Percentiles rank a stretch among this genome's conserved stretches.
Evolutionary conservation across 352 stramenopile genomes (phyloP).

Genomic region (Phytophthora pinifolia): DNA sequence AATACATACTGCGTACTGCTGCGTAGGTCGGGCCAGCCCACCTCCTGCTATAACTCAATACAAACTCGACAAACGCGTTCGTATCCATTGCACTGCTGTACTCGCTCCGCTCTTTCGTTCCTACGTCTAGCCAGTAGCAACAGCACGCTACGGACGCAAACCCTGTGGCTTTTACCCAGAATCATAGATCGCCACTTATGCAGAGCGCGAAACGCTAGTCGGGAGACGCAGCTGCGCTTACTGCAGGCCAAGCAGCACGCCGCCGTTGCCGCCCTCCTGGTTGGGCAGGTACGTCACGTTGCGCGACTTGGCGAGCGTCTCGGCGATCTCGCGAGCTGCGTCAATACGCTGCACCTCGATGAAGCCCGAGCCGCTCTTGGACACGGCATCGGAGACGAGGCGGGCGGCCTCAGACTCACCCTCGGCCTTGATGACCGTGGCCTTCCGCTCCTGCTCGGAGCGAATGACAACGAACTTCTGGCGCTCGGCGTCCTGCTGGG

Average conservation of each 20-base stretch:
- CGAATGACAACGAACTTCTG: constrained; percentile 99
- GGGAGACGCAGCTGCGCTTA: constrained; percentile 24
- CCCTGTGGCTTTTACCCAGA: constrained; percentile 8
- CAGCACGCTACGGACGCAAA: constrained; percentile 11
- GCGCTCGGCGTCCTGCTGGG: constrained; percentile 98
- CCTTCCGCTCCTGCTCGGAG: constrained; percentile 98
- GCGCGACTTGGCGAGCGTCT: constrained; percentile 95
- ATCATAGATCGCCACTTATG: constrained; percentile 10
- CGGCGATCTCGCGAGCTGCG: constrained; percentile 99
- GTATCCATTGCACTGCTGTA: constrained; percentile 20
- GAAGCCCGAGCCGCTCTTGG: constrained; percentile 97
- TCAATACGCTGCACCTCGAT: constrained; percentile 99
- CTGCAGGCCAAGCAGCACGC: constrained; percentile 85
- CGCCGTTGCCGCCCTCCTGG: constrained; percentile 80
- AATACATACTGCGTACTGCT: too few relatives aligned
- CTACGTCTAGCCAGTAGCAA: constrained; percentile 21
- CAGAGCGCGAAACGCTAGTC: constrained; percentile 5
- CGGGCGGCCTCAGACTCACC: constrained; percentile 98
- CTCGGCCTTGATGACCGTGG: constrained; percentile 91
- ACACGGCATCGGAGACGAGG: constrained; percentile 98
- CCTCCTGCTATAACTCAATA: too few relatives aligned
- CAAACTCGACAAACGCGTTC: constrained; percentile 9
- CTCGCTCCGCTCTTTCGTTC: constrained; percentile 8
- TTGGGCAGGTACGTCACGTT: constrained; percentile 99
- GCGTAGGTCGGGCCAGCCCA: too few relatives aligned